A percentile compares a stretch with the other conserved stretches of the same genome.
phyloP scores from a whole-genome alignment of 257 asterid genomes.

The Paraleonurus japonicus region DNA sequence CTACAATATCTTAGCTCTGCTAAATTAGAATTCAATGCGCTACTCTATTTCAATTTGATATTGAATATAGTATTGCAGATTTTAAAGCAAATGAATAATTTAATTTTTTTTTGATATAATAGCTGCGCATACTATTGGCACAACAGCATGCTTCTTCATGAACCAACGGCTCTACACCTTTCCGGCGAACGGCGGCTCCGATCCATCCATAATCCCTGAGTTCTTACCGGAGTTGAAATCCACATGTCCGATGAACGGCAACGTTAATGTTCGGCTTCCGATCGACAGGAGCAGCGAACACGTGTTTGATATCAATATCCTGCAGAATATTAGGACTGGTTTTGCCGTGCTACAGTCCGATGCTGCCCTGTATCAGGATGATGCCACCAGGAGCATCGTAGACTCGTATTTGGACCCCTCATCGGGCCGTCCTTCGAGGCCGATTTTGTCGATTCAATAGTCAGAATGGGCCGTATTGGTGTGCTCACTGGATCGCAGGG shows the following conservation, averaged over 20 bases:
- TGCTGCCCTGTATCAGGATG: constrained; percentile 64
- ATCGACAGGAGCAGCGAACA: constrained; percentile 56
- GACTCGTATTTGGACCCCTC: constrained; percentile 66
- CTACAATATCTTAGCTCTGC: background rate
- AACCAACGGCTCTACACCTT: constrained; percentile 61
- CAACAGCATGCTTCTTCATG: constrained; percentile 97
- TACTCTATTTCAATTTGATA: background rate
- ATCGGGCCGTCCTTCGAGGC: constrained; percentile 56
- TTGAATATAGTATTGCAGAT: background rate
- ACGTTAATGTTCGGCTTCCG: constrained; percentile 46
- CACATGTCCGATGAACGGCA: constrained; percentile 58
- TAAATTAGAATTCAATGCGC: too few species aligned
- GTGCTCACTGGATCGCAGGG: constrained; percentile 65
- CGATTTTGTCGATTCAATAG: constrained; percentile 65
- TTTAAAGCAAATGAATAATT: background rate
- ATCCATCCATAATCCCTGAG: constrained; percentile 61
- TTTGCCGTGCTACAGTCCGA: constrained; percentile 76
- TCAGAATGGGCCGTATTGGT: constrained; percentile 73
- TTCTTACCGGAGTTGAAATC: constrained; percentile 58
- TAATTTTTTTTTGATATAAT: background rate
- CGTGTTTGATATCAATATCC: constrained; percentile 53
- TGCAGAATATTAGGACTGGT: constrained; percentile 60
- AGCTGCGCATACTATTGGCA: constrained; percentile 89
- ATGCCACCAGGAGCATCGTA: constrained; percentile 41
- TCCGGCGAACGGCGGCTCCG: constrained; percentile 48